Evolutionary conservation across 2,329 filamentous ascomycete species (phyloP).

Genomic region (Verticillium alfalfae): DNA sequence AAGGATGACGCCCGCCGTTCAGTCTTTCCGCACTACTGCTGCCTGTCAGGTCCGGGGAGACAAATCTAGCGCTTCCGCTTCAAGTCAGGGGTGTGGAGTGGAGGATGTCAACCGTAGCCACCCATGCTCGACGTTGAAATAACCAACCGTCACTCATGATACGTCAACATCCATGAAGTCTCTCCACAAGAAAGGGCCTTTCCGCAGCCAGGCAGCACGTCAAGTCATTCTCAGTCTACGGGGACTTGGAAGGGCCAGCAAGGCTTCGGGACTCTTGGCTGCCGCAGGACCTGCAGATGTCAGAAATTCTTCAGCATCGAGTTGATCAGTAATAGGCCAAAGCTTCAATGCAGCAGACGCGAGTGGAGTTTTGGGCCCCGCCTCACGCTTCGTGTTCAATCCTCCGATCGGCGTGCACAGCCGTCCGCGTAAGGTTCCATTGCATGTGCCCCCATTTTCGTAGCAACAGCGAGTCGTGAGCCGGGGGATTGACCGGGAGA

Average conservation of each 20-base stretch:
- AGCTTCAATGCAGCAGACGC: background rate
- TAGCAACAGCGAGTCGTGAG: background rate
- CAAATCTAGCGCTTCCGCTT: background rate
- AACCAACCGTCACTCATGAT: background rate
- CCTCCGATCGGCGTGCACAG: background rate
- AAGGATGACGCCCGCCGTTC: background rate
- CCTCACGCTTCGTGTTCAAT: background rate
- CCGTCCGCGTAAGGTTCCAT: background rate
- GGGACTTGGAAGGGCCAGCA: background rate
- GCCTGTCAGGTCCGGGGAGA: background rate
- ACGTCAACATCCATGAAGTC: background rate
- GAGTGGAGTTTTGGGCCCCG: background rate
- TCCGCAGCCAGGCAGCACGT: background rate
- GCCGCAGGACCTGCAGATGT: background rate
- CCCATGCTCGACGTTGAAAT: background rate
- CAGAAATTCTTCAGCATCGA: background rate
- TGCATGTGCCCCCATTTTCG: background rate
- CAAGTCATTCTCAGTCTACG: background rate
- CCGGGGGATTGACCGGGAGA: background rate
- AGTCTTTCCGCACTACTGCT: background rate
- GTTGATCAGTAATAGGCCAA: background rate
- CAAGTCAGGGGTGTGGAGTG: background rate
- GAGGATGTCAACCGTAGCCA: background rate
- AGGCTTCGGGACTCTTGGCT: background rate
- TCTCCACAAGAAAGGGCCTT: background rate